A percentile compares a stretch with the other conserved stretches of the same genome.
These are phyloP conservation scores for Zygoascus flipseniorum DNA, from an alignment of 805 yeast species.

Conservation along the genomic window DNA sequence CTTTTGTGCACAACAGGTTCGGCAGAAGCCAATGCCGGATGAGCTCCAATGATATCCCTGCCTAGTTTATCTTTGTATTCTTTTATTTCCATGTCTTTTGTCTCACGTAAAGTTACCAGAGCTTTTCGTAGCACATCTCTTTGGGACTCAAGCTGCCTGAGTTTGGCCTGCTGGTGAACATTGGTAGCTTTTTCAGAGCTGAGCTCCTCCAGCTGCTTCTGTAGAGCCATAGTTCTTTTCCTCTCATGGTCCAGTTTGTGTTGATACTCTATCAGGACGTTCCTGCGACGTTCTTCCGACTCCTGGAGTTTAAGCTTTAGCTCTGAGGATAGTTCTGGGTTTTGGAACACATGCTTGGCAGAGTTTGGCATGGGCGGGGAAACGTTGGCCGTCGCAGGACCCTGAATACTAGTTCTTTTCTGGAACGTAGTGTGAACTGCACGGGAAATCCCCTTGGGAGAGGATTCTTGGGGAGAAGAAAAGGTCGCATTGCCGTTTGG, in stretches of 20 bases:
- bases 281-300: constrained; percentile 15
- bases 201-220: constrained; percentile 7
- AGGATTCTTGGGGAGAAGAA: neutral
- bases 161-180: constrained; percentile 2
- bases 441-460: neutral
- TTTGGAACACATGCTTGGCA: neutral
- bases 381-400: neutral
- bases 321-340: neutral
- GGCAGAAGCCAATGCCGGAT: neutral
- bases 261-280: constrained; percentile 16
- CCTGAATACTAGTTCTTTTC: neutral
- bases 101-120: constrained; percentile 12
- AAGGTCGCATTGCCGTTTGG: neutral
- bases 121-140: constrained; percentile 18
- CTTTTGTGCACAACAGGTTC: neutral
- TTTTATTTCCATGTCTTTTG: constrained; percentile 17
- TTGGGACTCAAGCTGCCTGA: constrained; percentile 17
- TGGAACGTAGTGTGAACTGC: neutral
- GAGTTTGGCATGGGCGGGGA: neutral
- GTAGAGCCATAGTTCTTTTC: constrained; percentile 11
- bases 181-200: neutral
- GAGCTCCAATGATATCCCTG: neutral
- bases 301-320: constrained; percentile 9
- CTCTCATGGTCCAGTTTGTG: constrained; percentile 19
- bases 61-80: constrained; percentile 9